phyloP scores from a whole-genome alignment of 2,329 filamentous ascomycete species.

The Colletotrichum destructivum region DNA sequence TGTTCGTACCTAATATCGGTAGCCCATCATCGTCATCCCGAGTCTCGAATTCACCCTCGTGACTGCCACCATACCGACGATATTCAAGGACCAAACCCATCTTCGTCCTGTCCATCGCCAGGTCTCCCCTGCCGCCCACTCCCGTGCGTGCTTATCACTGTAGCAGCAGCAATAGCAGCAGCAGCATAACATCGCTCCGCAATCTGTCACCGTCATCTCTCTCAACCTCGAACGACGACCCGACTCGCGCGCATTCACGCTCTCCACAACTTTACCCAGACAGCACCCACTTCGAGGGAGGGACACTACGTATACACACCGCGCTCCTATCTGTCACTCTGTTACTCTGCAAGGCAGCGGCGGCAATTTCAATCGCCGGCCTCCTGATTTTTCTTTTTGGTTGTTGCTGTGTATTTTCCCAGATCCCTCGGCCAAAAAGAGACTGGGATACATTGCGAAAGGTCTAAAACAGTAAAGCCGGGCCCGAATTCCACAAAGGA shows the following conservation, averaged over 20 bases:
- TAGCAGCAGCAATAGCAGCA: not conserved
- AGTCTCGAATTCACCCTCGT: slow-evolving; percentile 37
- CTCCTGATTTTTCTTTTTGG: not conserved
- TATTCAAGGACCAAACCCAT: slow-evolving; percentile 27
- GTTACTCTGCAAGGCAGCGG: slow-evolving; percentile 24
- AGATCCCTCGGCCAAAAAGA: slow-evolving; percentile 20
- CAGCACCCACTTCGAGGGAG: slow-evolving; percentile 17
- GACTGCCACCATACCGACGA: slow-evolving; percentile 20
- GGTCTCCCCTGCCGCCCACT: slow-evolving; percentile 17
- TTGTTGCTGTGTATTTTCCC: not conserved
- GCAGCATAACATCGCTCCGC: not conserved
- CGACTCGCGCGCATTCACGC: slow-evolving; percentile 33
- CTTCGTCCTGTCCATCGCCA: slow-evolving; percentile 12
- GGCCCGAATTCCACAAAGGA: slow-evolving; percentile 10
- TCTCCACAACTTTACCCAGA: slow-evolving; percentile 39
- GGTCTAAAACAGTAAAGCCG: slow-evolving; percentile 16
- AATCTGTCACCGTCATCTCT: slow-evolving; percentile 11
- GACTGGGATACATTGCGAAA: not conserved
- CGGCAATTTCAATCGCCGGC: not conserved
- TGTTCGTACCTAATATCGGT: slow-evolving; percentile 26
- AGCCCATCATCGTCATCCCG: slow-evolving; percentile 26
- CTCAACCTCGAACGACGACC: slow-evolving; percentile 37
- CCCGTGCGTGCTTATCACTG: not conserved
- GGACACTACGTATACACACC: not conserved
- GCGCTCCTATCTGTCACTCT: not conserved